Conservation (phyloP, 805 yeast genomes). For the Cyberlindnera suaveolens region DNA sequence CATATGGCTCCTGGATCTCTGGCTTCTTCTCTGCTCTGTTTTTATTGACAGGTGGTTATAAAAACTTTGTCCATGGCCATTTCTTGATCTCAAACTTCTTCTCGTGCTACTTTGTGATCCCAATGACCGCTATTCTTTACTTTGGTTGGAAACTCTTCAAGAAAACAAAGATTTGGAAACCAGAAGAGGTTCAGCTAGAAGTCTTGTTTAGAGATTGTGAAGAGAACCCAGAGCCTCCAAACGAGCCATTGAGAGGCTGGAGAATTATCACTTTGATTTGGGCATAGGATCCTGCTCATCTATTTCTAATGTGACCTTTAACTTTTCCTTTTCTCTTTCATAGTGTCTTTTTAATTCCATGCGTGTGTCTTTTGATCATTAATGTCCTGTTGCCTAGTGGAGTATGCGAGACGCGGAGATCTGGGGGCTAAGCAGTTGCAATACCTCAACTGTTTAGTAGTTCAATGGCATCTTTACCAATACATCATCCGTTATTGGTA, state of each 20-base stretch:
- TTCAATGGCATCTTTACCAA: too few species aligned
- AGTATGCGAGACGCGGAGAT: too few species aligned
- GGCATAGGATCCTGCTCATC: not conserved
- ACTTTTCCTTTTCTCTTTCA: too few species aligned
- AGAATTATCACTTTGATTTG: slow-evolving; percentile 13
- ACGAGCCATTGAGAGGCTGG: slow-evolving; percentile 15
- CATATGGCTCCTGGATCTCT: slow-evolving; percentile 28
- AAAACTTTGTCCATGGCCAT: slow-evolving; percentile 28
- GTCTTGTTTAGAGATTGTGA: slow-evolving; percentile 26
- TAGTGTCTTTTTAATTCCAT: too few species aligned
- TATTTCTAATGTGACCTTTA: too few species aligned
- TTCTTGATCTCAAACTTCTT: slow-evolving; percentile 16
- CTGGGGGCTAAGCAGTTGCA: too few species aligned
- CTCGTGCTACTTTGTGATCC: slow-evolving; percentile 19
- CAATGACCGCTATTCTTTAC: slow-evolving; percentile 26
- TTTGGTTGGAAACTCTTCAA: slow-evolving; percentile 29
- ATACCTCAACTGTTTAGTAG: too few species aligned
- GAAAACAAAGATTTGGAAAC: slow-evolving; percentile 26
- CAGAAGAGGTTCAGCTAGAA: slow-evolving; percentile 36
- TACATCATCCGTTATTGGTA: too few species aligned
- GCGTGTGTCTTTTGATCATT: too few species aligned
- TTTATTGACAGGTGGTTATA: slow-evolving; percentile 31
- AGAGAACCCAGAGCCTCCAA: slow-evolving; percentile 26
- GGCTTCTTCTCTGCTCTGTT: slow-evolving; percentile 22
- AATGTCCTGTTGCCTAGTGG: too few species aligned